A percentile compares a stretch with the other conserved stretches of the same genome.
Conservation (phyloP, 1,284 basidiomycete genomes). For the Kwoniella shivajii region DNA sequence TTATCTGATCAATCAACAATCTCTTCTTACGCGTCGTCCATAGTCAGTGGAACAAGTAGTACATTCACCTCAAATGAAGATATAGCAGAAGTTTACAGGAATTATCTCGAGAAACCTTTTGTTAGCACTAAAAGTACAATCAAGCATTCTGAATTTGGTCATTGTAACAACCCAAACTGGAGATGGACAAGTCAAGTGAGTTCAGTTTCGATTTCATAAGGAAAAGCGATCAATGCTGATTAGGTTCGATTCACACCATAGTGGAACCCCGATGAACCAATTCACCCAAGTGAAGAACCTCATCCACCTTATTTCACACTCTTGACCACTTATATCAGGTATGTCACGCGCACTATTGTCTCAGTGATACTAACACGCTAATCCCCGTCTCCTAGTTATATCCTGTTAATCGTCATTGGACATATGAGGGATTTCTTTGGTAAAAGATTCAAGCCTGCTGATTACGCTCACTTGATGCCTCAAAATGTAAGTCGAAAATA, state of each 20-base stretch:
- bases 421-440: conserved; percentile 95
- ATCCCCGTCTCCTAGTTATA: conserved; percentile 61
- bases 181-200: conserved; percentile 51
- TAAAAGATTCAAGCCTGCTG: conserved; percentile 72
- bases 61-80: conserved; percentile 27
- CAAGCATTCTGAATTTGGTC: conserved; percentile 53
- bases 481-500: conserved; percentile 63
- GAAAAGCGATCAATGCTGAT: conserved; percentile 3
- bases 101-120: conserved; percentile 46
- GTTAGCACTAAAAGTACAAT: conserved; percentile 40
- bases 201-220: neutral
- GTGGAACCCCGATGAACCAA: conserved; percentile 55
- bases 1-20: conserved; percentile 44
- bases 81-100: conserved; percentile 43
- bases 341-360: conserved; percentile 11
- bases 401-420: conserved; percentile 84
- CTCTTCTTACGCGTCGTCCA: conserved; percentile 41
- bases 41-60: conserved; percentile 14
- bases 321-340: conserved; percentile 79
- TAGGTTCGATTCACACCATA: conserved; percentile 12
- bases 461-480: conserved; percentile 80
- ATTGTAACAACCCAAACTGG: conserved; percentile 52
- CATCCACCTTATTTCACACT: conserved; percentile 90
- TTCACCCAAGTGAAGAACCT: conserved; percentile 61
- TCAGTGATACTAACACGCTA: neutral